phyloP scores from a whole-genome alignment of 2,329 filamentous ascomycete genomes.

The Pseudocercospora macadamiae region DNA sequence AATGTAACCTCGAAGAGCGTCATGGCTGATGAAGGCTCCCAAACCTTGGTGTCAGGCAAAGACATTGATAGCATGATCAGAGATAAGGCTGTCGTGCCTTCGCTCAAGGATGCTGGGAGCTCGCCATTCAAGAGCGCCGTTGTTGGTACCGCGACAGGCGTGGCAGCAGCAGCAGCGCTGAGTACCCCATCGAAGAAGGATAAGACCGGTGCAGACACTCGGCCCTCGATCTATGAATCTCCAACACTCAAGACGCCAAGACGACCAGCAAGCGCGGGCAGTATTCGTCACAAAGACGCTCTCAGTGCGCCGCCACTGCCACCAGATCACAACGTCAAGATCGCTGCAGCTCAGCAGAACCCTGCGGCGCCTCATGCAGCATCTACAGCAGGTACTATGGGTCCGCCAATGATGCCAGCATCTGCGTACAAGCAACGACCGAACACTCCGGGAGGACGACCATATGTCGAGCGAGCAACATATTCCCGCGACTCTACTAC shows the following conservation, averaged over 20 bases:
- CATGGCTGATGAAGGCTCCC: slow-evolving; percentile 69
- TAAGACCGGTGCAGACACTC: slow-evolving; percentile 16
- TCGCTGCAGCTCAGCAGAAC: slow-evolving; percentile 73
- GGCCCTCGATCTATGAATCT: slow-evolving; percentile 25
- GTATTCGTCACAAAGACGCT: slow-evolving; percentile 57
- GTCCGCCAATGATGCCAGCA: slow-evolving; percentile 79
- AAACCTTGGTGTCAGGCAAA: slow-evolving; percentile 81
- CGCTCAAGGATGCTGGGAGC: slow-evolving; percentile 21
- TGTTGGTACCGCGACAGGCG: slow-evolving; percentile 15
- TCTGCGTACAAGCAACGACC: slow-evolving; percentile 63
- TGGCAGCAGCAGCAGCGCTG: slow-evolving; percentile 13
- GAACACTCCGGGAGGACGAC: slow-evolving; percentile 32
- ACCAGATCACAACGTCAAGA: slow-evolving; percentile 78
- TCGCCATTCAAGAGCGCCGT: slow-evolving; percentile 23
- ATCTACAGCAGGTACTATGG: slow-evolving; percentile 63
- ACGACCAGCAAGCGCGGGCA: slow-evolving; percentile 74
- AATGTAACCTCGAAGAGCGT: slow-evolving; percentile 15
- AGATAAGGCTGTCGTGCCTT: slow-evolving; percentile 46
- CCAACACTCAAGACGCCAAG: slow-evolving; percentile 22
- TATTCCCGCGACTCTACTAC: slow-evolving; percentile 56
- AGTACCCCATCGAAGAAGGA: slow-evolving; percentile 20
- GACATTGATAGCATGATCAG: slow-evolving; percentile 77
- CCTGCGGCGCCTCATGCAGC: slow-evolving; percentile 37
- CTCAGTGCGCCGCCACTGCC: slow-evolving; percentile 68
- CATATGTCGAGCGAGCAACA: slow-evolving; percentile 20